These are phyloP conservation scores for Phlebiopsis flavidoalba DNA, from an alignment of 768 basidiomycete species.

Conservation along the genomic window DNA sequence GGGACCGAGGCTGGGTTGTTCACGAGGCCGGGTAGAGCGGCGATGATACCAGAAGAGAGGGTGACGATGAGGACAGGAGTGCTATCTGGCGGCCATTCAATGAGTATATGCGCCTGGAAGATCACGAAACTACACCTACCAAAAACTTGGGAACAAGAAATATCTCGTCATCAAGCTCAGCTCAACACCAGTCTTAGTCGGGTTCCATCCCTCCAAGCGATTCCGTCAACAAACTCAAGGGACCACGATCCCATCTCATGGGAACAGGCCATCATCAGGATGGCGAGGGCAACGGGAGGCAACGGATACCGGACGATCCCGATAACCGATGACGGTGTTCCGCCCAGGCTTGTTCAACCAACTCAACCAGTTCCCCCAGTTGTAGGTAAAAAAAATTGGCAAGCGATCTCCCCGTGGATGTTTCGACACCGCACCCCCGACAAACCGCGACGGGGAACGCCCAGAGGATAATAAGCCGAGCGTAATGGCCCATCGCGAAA, in stretches of 20 bases:
- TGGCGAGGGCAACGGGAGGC: conserved; percentile 80
- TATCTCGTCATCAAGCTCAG: conserved; percentile 88
- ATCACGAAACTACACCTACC: conserved; percentile 39
- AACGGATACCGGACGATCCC: conserved; percentile 89
- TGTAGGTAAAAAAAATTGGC: conserved; percentile 51
- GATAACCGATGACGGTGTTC: conserved; percentile 49
- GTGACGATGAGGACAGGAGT: conserved; percentile 93
- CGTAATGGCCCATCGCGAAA: conserved; percentile 75
- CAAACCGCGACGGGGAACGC: conserved; percentile 67
- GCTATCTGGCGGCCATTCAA: conserved; percentile 37
- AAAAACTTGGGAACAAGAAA: conserved; percentile 90
- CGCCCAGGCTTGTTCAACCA: conserved; percentile 74
- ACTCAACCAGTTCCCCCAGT: conserved; percentile 76
- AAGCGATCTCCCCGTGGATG: conserved; percentile 61
- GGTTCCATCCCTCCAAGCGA: conserved; percentile 87
- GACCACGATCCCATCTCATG: too few relatives aligned
- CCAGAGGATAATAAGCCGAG: conserved; percentile 85
- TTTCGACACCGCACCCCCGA: conserved; percentile 88
- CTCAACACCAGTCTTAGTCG: conserved; percentile 77
- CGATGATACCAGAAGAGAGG: conserved; percentile 75
- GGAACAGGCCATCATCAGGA: conserved; percentile 89
- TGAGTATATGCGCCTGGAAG: neutral
- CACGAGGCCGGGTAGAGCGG: conserved; percentile 57
- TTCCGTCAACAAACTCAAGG: conserved; percentile 79
- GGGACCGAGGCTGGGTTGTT: conserved; percentile 70